Percentiles rank a stretch among this genome's conserved stretches.
These are phyloP conservation scores for Linnemannia schmuckeri DNA, from an alignment of 192 early-diverging fungal genomes.

Conservation along the genomic window DNA sequence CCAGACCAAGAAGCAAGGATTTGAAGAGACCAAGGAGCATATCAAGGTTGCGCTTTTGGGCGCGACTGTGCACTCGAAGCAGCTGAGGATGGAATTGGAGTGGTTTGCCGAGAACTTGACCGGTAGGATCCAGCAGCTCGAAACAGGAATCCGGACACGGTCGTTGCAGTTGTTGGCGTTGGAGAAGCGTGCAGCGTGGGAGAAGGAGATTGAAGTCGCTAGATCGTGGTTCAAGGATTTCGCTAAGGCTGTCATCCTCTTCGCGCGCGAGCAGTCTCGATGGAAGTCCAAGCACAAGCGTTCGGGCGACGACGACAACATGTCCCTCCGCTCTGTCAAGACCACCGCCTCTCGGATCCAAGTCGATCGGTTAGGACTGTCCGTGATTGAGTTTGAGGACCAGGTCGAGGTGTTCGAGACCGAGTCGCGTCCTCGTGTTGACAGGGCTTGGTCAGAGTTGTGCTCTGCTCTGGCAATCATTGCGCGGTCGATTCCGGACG, in stretches of 20 bases:
- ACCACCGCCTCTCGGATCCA: constrained; percentile 45
- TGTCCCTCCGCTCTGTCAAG: constrained; percentile 34
- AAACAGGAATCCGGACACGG: constrained; percentile 37
- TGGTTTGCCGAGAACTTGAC: constrained; percentile 27
- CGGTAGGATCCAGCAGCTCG: constrained; percentile 27
- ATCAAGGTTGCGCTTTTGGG: constrained; percentile 22
- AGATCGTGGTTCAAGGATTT: constrained; percentile 57
- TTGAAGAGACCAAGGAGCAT: constrained; percentile 14
- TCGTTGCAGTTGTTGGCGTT: constrained; percentile 41
- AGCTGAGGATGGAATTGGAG: constrained; percentile 41
- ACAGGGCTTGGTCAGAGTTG: constrained; percentile 43
- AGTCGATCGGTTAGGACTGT: constrained; percentile 36
- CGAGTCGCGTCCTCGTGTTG: constrained; percentile 43
- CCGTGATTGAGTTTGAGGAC: constrained; percentile 50
- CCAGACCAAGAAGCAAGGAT: constrained; percentile 27
- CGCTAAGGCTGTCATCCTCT: constrained; percentile 50
- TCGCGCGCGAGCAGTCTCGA: constrained; percentile 37
- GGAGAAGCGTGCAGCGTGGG: constrained; percentile 43
- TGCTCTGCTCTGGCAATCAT: constrained; percentile 37
- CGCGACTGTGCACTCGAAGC: constrained; percentile 45
- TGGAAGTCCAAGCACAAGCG: constrained; percentile 41
- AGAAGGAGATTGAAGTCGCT: constrained; percentile 47
- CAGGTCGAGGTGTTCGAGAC: constrained; percentile 48
- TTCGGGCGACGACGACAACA: constrained; percentile 27
- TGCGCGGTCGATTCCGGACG: constrained; percentile 34